Evolutionary conservation across 441 rosid species (phyloP), one percentile per base, ranked within the genome.

Genomic region (Adansonia gregorii): DNA sequence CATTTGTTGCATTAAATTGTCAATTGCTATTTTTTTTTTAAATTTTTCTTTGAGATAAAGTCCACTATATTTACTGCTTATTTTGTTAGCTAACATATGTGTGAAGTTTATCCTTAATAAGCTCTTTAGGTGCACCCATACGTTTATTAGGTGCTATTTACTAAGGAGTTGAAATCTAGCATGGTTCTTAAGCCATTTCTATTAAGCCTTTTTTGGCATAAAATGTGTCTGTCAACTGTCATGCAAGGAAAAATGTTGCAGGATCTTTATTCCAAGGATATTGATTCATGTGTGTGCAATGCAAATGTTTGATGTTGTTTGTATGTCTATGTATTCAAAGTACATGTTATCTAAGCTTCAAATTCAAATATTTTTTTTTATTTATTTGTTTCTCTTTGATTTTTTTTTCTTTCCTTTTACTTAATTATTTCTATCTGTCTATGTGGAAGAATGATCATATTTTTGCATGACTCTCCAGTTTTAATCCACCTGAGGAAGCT

Each of bases 401-500:
- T 27, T 74, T 15, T 58, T 67, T 46, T 46, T 19, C 67, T 68
- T 58, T 59, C 12, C 68, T 73, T n/a, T 27, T 10, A 9, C 4
- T n/a, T 72, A n/a, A 3, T 76, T 49, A n/a, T 52, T 51, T 43
- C 49, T 54, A 27, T 73, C 77, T 61, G 46, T 24, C 22, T 82
- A 43, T 24, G 27, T 41, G 41, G 78, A 59, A 46, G 76, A 67
- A 41, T 22, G 27, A 4, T 76, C 67, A 73, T 75, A 43, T 76
- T 64, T 67, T 71, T 52, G 49, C 48, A 35, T 73, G 59, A 20
- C 66, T 77, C 27, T 61, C 78, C 85, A 93, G 96, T 78, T 88
- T 83, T 45, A 82, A 81, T 76, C 86, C 93, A 78, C 73, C 87
- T 3, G 87, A 87, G 79, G 88, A 86, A 77, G 85, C 89, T 52